Base-by-base conservation (phyloP, 768 basidiomycete genomes). In the Ephemerocybe angulata region DNA sequence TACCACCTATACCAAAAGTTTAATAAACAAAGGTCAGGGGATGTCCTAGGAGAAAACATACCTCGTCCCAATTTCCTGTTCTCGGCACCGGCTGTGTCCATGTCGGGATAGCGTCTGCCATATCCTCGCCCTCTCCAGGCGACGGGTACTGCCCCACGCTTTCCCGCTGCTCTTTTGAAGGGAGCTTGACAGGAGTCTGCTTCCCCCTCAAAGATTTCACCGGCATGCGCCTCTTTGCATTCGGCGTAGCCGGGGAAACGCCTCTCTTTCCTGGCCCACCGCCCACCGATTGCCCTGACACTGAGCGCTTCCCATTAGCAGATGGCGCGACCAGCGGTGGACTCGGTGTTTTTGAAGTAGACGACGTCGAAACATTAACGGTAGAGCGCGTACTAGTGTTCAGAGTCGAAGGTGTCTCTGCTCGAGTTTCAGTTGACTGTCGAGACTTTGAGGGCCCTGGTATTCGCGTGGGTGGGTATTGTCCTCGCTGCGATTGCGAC, bases 61-160 rank as follows among this genome's bases (percentile, higher is more conserved):
- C 89, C 65, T 93, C 90, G 63, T 93, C 90, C 90, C 91, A 93
- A 62, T 89, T 91, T 1, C 88, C 87, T 22, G 80, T 74, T 55
- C 71, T 72, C 24, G 77, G 80, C 25, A 85, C 73, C 24, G 88
- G 88, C 63, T 90, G 85, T 17, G 87, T 90, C 90, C 88, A 90
- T 3, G 81, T 78, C 5, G 91, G 90, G 65, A 93, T 90, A 22
- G 90, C 90, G 67, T 92, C 76, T 49, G 79, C 78, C 71, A 86
- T 72, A 46, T 81, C 75, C 56, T 64, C 67, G 24, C 76, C 76
- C n/a, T 74, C 77, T 46, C 60, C 77, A 0, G 84, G 80, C 1
- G 77, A 74, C 6, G 89, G 88, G 70, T 90, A 90, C 43, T 79
- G 69, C 40, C 86, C 87, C n/a, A 88, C 69, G 46, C 84, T 87